phyloP scores from a whole-genome alignment of 345 rosid genomes.

The Mercurialis annua region DNA sequence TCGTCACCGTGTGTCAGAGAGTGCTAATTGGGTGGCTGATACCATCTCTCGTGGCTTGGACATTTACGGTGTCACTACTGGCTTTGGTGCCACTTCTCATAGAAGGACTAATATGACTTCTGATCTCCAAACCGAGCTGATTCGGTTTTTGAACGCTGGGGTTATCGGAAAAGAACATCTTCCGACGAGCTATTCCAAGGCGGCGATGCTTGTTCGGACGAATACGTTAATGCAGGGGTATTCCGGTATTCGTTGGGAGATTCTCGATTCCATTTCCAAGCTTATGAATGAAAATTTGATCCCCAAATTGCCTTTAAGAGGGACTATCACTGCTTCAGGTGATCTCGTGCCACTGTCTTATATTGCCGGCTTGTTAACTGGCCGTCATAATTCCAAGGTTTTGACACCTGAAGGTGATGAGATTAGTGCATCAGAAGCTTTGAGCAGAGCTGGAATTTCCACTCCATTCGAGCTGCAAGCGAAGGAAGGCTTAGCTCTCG shows the following conservation, averaged over 20 bases:
- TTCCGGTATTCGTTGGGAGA: constrained; percentile 51
- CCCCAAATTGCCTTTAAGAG: constrained; percentile 51
- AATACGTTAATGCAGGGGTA: constrained; percentile 52
- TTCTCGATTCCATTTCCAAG: constrained; percentile 36
- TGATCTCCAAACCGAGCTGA: constrained; percentile 47
- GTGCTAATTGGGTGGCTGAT: constrained; percentile 42
- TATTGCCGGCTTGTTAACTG: constrained; percentile 47
- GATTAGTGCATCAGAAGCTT: constrained; percentile 33
- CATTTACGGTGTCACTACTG: constrained; percentile 49
- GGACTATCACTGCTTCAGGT: constrained; percentile 49
- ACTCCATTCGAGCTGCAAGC: constrained; percentile 46
- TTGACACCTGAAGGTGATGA: constrained; percentile 35
- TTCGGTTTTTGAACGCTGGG: constrained; percentile 49
- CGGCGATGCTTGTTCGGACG: constrained; percentile 43
- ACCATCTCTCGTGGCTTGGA: constrained; percentile 36
- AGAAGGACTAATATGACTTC: constrained; percentile 34
- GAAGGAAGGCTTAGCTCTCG: constrained; percentile 53
- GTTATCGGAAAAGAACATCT: constrained; percentile 37
- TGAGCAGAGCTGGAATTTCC: constrained; percentile 37
- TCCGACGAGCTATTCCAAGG: constrained; percentile 36
- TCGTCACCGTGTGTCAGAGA: constrained; percentile 31
- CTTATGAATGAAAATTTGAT: constrained; percentile 40
- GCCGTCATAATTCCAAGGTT: constrained; percentile 43
- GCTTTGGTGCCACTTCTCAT: constrained; percentile 47
- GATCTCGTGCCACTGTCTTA: constrained; percentile 52